Percentiles rank a stretch among this genome's conserved stretches.
These are phyloP conservation scores for Candida odintsovae DNA, from an alignment of 805 yeast genomes.

Conservation along the genomic window DNA sequence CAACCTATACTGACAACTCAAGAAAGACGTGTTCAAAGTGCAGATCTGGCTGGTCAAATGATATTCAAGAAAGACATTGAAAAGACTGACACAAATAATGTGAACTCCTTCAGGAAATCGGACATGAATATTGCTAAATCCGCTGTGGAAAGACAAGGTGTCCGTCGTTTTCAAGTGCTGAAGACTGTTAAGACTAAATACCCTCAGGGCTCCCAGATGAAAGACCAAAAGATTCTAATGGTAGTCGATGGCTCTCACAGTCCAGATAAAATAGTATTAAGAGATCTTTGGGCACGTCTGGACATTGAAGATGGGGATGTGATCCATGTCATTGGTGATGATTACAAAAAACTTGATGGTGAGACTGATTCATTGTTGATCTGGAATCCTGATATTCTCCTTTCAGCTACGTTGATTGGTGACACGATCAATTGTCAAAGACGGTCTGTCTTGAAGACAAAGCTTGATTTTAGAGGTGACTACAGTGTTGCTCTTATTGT, in stretches of 20 bases:
- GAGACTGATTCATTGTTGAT: constrained; percentile 57
- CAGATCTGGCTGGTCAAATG: constrained; percentile 17
- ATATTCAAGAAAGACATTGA: constrained; percentile 22
- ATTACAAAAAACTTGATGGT: constrained; percentile 40
- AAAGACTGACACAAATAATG: constrained; percentile 10
- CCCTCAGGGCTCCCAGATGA: constrained; percentile 24
- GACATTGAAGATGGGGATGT: constrained; percentile 47
- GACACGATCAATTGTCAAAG: constrained; percentile 71
- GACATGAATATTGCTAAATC: constrained; percentile 29
- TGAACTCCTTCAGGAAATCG: constrained; percentile 6
- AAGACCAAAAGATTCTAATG: constrained; percentile 47
- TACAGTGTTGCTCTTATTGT: constrained; percentile 57
- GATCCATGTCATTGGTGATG: constrained; percentile 51
- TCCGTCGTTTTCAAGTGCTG: constrained; percentile 43
- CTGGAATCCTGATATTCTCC: constrained; percentile 76
- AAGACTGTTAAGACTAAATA: constrained; percentile 28
- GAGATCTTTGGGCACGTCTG: constrained; percentile 58
- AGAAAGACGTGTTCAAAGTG: constrained; percentile 14
- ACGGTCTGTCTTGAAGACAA: constrained; percentile 53
- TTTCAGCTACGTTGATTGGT: constrained; percentile 79
- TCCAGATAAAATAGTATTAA: constrained; percentile 39
- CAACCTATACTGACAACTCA: constrained; percentile 12
- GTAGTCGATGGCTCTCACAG: constrained; percentile 36
- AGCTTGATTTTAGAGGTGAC: constrained; percentile 60
- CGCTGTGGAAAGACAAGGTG: constrained; percentile 40